phyloP scores from a whole-genome alignment of 805 yeast species.

The Danielozyma ontarioensis region DNA sequence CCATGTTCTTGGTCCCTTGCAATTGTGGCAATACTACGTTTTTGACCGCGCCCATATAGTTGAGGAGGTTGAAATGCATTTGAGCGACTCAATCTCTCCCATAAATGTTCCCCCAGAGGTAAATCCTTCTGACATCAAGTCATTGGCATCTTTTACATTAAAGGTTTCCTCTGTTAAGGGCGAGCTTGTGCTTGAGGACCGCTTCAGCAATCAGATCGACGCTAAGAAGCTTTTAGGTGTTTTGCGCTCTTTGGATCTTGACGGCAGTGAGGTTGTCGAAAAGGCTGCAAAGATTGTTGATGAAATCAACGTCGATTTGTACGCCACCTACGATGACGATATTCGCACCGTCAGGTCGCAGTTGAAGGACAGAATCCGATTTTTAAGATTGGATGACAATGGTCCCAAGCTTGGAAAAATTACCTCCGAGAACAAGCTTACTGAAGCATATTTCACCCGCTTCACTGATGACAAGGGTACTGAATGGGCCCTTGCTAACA shows the following conservation, averaged over 20 bases:
- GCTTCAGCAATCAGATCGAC: conserved; percentile 55
- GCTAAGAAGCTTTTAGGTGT: conserved; percentile 47
- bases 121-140: conserved; percentile 30
- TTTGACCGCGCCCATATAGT: conserved; percentile 49
- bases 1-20: conserved; percentile 61
- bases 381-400: conserved; percentile 66
- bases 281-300: conserved; percentile 57
- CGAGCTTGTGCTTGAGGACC: conserved; percentile 40
- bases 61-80: conserved; percentile 29
- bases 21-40: conserved; percentile 87
- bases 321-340: conserved; percentile 73
- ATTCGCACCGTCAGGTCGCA: conserved; percentile 59
- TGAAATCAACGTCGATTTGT: conserved; percentile 70
- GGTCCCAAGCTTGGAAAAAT: conserved; percentile 80
- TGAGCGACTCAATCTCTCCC: conserved; percentile 24
- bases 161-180: conserved; percentile 35
- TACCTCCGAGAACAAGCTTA: conserved; percentile 48
- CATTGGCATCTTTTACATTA: conserved; percentile 46
- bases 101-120: conserved; percentile 42
- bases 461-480: conserved; percentile 50
- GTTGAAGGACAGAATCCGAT: conserved; percentile 70
- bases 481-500: conserved; percentile 76
- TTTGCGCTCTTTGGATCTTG: conserved; percentile 25
- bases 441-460: conserved; percentile 86
- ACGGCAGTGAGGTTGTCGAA: conserved; percentile 9